Evolutionary conservation across 176 grass and related monocot species (phyloP).

Genomic region (Oryza rufipogon): DNA sequence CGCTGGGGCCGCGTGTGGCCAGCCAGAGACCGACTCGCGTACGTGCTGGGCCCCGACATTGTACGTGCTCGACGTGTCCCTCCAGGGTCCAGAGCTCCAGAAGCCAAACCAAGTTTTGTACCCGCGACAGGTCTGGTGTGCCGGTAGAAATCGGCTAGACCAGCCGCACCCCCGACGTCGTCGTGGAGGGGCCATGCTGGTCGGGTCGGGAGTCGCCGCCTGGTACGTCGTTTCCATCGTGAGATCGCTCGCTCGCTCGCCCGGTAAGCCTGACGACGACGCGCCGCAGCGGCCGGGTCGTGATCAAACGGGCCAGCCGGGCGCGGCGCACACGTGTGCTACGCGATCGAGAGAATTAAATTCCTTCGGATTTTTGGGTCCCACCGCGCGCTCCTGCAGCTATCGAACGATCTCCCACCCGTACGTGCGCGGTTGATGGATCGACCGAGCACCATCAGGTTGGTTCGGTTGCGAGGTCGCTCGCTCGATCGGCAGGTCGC

Average conservation of each 20-base stretch:
- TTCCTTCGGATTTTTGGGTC: background rate
- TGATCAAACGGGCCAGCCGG: background rate
- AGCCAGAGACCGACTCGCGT: background rate
- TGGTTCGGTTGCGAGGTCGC: slow-evolving; percentile 34
- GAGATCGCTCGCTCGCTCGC: too few relatives aligned
- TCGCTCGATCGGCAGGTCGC: slow-evolving; percentile 33
- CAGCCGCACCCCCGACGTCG: background rate
- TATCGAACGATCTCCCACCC: background rate
- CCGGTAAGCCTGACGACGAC: background rate
- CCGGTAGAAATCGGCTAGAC: background rate
- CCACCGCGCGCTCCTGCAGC: background rate
- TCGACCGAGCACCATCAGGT: background rate
- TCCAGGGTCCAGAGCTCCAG: too few relatives aligned
- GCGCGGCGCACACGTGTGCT: background rate
- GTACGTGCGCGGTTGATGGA: background rate
- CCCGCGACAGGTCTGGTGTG: background rate
- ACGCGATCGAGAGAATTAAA: background rate
- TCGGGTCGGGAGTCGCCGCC: background rate
- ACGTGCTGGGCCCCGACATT: too few relatives aligned
- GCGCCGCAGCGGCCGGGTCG: slow-evolving; percentile 22
- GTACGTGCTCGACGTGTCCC: too few relatives aligned
- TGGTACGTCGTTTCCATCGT: background rate
- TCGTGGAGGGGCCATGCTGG: background rate
- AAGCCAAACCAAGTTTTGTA: background rate
- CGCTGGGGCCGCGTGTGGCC: background rate